phyloP scores from a whole-genome alignment of 768 basidiomycete genomes.

The Russula vinacea region DNA sequence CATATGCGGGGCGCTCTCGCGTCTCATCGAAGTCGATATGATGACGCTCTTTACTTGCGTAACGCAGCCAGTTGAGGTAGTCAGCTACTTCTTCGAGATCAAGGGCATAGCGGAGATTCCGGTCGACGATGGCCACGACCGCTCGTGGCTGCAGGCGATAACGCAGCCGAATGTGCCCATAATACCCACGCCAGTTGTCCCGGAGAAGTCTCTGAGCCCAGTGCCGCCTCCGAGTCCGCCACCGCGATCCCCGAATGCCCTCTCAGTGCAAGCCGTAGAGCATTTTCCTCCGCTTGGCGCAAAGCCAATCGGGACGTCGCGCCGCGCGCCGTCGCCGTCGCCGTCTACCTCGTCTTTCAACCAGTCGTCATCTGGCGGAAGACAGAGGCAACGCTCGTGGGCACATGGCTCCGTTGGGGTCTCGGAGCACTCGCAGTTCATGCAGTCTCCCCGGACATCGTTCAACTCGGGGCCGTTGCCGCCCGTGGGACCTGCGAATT shows the following conservation, averaged over 20 bases:
- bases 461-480: background rate
- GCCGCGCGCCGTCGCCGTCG: background rate
- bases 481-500: background rate
- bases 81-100: constrained; percentile 10
- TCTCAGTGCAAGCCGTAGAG: background rate
- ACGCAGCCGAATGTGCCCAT: constrained; percentile 18
- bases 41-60: constrained; percentile 16
- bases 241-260: background rate
- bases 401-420: constrained; percentile 1
- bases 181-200: constrained; percentile 1
- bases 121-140: constrained; percentile 14
- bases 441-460: background rate
- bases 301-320: background rate
- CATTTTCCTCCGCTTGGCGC: constrained; percentile 14
- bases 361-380: background rate
- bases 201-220: constrained; percentile 11
- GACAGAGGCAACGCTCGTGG: constrained; percentile 6
- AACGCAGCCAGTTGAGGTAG: background rate
- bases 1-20: constrained; percentile 15
- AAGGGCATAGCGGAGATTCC: constrained; percentile 10
- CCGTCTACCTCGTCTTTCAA: background rate
- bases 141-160: constrained; percentile 22
- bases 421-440: constrained; percentile 16
- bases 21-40: constrained; percentile 13
- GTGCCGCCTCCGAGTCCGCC: constrained; percentile 1